Evolutionary conservation across 257 asterid genomes (phyloP).

Genomic region (Nicotiana otophora): DNA sequence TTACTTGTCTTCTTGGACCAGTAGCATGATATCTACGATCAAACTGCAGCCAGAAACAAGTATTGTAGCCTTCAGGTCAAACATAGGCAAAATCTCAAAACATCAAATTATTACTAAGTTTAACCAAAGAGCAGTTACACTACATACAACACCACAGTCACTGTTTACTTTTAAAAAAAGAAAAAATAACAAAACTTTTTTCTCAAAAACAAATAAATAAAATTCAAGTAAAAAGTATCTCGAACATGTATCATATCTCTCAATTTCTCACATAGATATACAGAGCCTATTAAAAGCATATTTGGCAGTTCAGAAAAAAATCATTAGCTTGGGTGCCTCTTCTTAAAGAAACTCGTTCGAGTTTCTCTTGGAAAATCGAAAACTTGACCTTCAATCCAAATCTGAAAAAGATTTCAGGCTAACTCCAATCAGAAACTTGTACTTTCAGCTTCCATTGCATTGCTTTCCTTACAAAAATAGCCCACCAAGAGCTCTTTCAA

Average conservation of each 20-base stretch:
- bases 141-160: neutral
- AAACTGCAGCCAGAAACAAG: conserved; percentile 45
- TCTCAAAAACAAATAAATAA: neutral
- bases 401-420: neutral
- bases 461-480: neutral
- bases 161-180: neutral
- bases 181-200: neutral
- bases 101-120: neutral
- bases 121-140: neutral
- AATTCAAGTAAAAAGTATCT: neutral
- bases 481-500: neutral
- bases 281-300: no score
- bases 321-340: neutral
- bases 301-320: neutral
- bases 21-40: conserved; percentile 16
- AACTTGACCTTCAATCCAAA: neutral
- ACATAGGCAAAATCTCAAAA: neutral
- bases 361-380: neutral
- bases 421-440: neutral
- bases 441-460: neutral
- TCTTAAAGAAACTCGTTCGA: neutral
- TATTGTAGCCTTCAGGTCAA: conserved; percentile 15
- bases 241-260: no score
- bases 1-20: conserved; percentile 29
- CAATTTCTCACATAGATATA: no score